These are phyloP conservation scores for Bruguiera gymnorhiza DNA, from an alignment of 345 rosid genomes.

Conservation along the genomic window DNA sequence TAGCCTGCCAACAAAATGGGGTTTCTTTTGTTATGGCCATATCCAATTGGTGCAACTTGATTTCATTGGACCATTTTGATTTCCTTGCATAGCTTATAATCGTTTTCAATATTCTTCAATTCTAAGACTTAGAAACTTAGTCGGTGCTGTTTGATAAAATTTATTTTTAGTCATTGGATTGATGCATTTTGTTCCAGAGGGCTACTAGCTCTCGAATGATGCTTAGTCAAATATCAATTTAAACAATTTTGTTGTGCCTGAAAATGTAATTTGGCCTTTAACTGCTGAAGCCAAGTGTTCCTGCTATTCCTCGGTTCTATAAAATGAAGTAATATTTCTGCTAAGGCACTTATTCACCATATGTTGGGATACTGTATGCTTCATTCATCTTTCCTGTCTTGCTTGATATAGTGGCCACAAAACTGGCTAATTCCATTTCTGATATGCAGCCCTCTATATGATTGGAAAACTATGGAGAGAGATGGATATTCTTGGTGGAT, in stretches of 20 bases:
- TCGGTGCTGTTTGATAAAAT: no score
- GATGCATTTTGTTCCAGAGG: background rate
- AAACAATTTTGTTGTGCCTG: background rate
- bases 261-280: background rate
- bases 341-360: background rate
- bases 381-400: background rate
- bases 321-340: no score
- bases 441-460: slow-evolving; percentile 75
- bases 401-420: slow-evolving; percentile 9
- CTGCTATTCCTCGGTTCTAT: no score
- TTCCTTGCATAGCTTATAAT: background rate
- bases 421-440: slow-evolving; percentile 21
- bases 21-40: background rate
- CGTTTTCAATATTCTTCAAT: background rate
- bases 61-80: background rate
- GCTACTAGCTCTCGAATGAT: background rate
- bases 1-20: background rate
- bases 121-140: no score
- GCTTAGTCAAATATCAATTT: background rate
- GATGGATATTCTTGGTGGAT: slow-evolving; percentile 93
- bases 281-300: no score
- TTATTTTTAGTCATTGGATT: no score
- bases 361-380: background rate
- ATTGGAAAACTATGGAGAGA: slow-evolving; percentile 90
- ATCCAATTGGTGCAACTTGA: background rate